Base-by-base conservation (phyloP, 768 basidiomycete species). In the Baorangia bicolor region DNA sequence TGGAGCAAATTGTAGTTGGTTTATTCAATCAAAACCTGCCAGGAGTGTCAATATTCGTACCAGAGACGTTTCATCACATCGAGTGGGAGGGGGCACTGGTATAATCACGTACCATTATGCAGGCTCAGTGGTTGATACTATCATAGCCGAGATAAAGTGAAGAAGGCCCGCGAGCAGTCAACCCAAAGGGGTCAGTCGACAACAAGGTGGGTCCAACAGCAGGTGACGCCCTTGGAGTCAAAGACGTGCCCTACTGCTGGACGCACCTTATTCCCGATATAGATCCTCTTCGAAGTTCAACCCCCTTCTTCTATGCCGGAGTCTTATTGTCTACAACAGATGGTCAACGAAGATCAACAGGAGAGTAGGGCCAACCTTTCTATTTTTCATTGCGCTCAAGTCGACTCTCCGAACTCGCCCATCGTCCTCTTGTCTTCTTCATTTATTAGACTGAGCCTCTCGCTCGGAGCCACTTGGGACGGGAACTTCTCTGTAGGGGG, bases 131-230 rank as follows among this genome's bases (percentile, higher is more conserved):
- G n/a, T 25, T 23, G 39, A 40, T 40, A 14, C 3, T 21, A 21
- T 39, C 20, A 21, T 12, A 40, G 20, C 11, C 11, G 11, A 27
- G 25, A 14, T 11, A 27, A 9, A 30, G 20, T 2, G 21, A 12
- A 23, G 30, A 50, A 6, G 14, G 18, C 23, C 10, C 6, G 35
- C 10, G 20, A 0, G 20, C 11, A 41, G 8, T 6, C 27, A n/a
- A 5, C 6, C 25, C n/a, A 5, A 14, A 37, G 20, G 56, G 39
- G n/a, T 20, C 18, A 23, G 13, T 39, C 42, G 12, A 38, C 44
- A 59, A 63, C 64, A 55, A 55, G 47, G 45, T 5, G 39, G 40
- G 64, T 65, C 64, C 64, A 66, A 42, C 64, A 45, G 53, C 44
- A 64, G 21, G 57, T 10, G 21, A 56, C n/a, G 28, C 33, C 58